A percentile compares a stretch with the other conserved stretches of the same genome.
Evolutionary conservation across 192 early-diverging fungal species (phyloP).

Genomic region (Diversispora eburnea): DNA sequence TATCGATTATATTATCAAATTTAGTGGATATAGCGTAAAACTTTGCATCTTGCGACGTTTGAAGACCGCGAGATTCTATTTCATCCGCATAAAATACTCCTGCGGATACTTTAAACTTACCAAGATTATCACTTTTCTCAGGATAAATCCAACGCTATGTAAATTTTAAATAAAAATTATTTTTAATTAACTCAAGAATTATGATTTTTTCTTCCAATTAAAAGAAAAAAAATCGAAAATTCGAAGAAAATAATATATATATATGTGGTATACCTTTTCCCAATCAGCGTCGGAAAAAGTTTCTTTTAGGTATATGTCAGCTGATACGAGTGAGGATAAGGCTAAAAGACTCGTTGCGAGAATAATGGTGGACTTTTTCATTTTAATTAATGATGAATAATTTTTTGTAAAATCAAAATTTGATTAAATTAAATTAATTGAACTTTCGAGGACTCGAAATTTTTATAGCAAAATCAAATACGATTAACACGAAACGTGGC

Average conservation of each 20-base stretch:
- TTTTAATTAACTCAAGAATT: too few relatives aligned
- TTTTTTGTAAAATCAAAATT: not conserved
- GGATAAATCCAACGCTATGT: constrained; percentile 71
- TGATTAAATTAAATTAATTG: not conserved
- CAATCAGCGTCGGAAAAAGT: constrained; percentile 65
- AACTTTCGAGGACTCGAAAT: not conserved
- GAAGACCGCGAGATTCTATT: constrained; percentile 63
- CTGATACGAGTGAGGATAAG: constrained; percentile 17
- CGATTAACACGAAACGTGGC: too few relatives aligned
- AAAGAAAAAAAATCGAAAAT: constrained; percentile 21
- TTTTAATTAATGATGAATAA: not conserved
- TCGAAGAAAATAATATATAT: not conserved
- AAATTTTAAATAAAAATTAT: not conserved
- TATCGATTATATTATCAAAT: constrained; percentile 70
- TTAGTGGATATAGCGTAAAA: constrained; percentile 84
- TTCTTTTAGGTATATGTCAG: constrained; percentile 84
- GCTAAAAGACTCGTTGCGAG: not conserved
- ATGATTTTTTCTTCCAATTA: constrained; percentile 14
- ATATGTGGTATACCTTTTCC: constrained; percentile 41
- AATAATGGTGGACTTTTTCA: not conserved
- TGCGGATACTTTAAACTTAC: constrained; percentile 64
- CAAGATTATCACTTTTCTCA: constrained; percentile 62
- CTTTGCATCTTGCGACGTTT: constrained; percentile 74
- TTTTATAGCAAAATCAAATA: too few relatives aligned
- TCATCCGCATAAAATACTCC: constrained; percentile 78